Percentiles rank a stretch among this genome's conserved stretches.
These are phyloP conservation scores for Cryptomeria japonica DNA, from an alignment of 75 land plant genomes.

Conservation along the genomic window DNA sequence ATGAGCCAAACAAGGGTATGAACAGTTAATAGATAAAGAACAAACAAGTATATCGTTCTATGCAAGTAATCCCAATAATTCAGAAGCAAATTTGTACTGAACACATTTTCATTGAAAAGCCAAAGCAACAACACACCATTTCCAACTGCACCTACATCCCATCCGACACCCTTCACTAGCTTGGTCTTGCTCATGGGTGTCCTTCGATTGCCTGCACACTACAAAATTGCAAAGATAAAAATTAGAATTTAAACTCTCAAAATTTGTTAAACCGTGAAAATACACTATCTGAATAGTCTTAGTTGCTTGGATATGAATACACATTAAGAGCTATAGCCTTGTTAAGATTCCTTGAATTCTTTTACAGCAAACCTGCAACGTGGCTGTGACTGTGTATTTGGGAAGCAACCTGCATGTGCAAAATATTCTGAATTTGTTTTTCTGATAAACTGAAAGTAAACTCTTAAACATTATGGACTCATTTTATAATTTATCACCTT, in stretches of 20 bases:
- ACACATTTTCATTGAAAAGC: no score
- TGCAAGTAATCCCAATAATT: no score
- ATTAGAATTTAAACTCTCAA: neutral
- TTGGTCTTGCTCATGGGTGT: no score
- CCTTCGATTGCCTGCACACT: no score
- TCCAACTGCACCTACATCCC: no score
- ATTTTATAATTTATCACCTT: constrained; percentile 32
- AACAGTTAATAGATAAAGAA: no score
- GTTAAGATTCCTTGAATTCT: neutral
- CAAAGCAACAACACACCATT: no score
- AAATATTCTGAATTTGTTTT: neutral
- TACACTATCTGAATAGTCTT: neutral
- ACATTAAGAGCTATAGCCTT: neutral
- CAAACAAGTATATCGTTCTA: no score
- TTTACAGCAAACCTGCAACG: constrained; percentile 58
- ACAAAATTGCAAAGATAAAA: neutral
- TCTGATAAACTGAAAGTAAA: neutral
- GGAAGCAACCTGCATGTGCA: constrained; percentile 42
- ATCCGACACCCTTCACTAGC: no score
- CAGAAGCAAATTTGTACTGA: no score
- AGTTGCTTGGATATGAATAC: neutral
- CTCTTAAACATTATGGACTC: neutral
- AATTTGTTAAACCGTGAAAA: neutral
- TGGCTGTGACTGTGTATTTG: no score
- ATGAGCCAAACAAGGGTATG: no score